Percentiles rank a stretch among this genome's conserved stretches.
Evolutionary conservation across 2,329 filamentous ascomycete species (phyloP).

Genomic region (Coniosporium tulheliwenetii): DNA sequence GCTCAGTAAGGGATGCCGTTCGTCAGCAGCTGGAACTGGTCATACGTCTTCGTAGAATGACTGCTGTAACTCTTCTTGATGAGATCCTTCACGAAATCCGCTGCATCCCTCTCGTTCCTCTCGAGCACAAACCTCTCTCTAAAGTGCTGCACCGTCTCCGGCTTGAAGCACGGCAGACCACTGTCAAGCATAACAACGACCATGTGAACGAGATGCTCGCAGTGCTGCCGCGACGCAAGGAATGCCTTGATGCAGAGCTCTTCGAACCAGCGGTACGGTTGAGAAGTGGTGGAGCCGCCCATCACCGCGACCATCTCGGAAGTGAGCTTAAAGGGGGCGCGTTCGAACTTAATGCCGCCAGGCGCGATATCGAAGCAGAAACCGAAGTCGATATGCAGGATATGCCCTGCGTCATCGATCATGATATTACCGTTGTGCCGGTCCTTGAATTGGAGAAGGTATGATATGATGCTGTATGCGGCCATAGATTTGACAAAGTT

Average conservation of each 20-base stretch:
- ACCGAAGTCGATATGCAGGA: conserved; percentile 96
- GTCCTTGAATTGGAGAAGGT: conserved; percentile 96
- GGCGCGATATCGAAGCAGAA: conserved; percentile 99
- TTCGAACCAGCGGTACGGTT: conserved; percentile 91
- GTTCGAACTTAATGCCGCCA: conserved; percentile 92
- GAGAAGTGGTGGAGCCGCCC: conserved; percentile 67
- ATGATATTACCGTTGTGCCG: conserved; percentile 99
- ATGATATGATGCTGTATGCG: conserved; percentile 93
- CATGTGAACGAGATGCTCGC: conserved; percentile 77
- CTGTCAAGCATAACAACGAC: conserved; percentile 92
- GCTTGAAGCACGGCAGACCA: conserved; percentile 94
- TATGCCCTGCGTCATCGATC: conserved; percentile 94
- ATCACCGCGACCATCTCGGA: conserved; percentile 98
- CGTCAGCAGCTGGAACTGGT: conserved; percentile 93
- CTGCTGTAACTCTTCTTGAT: conserved; percentile 83
- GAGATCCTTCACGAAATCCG: conserved; percentile 81
- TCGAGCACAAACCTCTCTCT: conserved; percentile 85
- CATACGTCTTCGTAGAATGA: conserved; percentile 87
- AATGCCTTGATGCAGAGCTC: conserved; percentile 94
- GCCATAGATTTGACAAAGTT: conserved; percentile 99
- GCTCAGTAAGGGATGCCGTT: conserved; percentile 86
- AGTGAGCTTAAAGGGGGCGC: conserved; percentile 95
- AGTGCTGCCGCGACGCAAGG: conserved; percentile 71
- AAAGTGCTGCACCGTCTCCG: conserved; percentile 86
- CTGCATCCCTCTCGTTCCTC: conserved; percentile 80